These are phyloP conservation scores for Diaporthe sp. DNA, from an alignment of 2,329 filamentous ascomycete species.

Conservation along the genomic window DNA sequence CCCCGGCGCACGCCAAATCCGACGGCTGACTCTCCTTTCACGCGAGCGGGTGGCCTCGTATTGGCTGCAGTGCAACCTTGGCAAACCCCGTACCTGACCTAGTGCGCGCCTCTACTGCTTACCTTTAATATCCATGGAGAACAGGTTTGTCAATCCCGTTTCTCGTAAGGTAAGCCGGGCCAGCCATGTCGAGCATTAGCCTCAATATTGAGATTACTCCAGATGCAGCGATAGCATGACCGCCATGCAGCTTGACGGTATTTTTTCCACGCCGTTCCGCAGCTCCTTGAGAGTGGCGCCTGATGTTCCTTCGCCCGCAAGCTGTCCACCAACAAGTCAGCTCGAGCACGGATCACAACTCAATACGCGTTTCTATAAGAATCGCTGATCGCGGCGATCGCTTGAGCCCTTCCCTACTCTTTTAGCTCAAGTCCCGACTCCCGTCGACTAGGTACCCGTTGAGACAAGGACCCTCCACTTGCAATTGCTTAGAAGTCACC, in stretches of 20 bases:
- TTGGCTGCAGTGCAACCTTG: slow-evolving; percentile 38
- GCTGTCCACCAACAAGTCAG: not conserved
- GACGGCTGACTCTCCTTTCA: slow-evolving; percentile 24
- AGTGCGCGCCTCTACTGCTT: slow-evolving; percentile 24
- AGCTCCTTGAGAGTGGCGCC: not conserved
- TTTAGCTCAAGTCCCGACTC: not conserved
- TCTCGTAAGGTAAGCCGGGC: slow-evolving; percentile 11
- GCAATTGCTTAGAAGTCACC: not conserved
- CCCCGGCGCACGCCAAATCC: slow-evolving; percentile 1
- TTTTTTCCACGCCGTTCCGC: not conserved
- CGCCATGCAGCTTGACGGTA: not conserved
- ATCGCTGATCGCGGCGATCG: not conserved
- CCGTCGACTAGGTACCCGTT: too few relatives aligned
- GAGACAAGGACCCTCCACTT: not conserved
- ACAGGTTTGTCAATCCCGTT: not conserved
- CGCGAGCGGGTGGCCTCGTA: slow-evolving; percentile 35
- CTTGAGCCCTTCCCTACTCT: too few relatives aligned
- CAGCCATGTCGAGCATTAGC: slow-evolving; percentile 23
- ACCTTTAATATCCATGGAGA: slow-evolving; percentile 7
- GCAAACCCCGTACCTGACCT: slow-evolving; percentile 26
- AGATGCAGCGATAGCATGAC: slow-evolving; percentile 1
- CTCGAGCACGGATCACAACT: not conserved
- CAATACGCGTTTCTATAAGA: not conserved
- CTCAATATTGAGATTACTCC: slow-evolving; percentile 24
- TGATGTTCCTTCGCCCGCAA: not conserved